These are phyloP conservation scores for Podospora tetraspora DNA, from an alignment of 495 filamentous ascomycete genomes.

Conservation along the genomic window DNA sequence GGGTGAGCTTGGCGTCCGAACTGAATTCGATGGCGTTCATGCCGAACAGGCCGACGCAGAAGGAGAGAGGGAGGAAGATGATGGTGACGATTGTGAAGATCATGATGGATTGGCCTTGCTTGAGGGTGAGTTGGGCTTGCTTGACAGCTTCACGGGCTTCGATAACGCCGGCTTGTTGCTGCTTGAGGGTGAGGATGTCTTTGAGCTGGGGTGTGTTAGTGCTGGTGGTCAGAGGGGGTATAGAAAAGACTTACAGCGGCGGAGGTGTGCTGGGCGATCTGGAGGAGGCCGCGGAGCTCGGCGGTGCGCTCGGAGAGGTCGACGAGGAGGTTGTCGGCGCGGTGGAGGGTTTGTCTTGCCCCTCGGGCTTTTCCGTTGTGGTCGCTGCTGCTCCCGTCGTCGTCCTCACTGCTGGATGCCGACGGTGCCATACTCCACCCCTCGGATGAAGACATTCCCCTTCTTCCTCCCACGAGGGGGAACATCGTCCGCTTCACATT, in stretches of 20 bases:
- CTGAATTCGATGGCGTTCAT: conserved; percentile 35
- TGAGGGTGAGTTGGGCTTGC: conserved; percentile 54
- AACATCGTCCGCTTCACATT: conserved; percentile 38
- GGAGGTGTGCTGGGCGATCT: conserved; percentile 25
- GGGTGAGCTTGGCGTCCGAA: conserved; percentile 14
- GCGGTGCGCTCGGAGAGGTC: conserved; percentile 20
- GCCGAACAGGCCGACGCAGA: conserved; percentile 35
- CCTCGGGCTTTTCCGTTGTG: conserved; percentile 4
- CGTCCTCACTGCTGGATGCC: too few species aligned
- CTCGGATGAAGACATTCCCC: too few species aligned
- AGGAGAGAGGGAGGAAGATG: conserved; percentile 43
- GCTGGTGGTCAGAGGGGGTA: neutral
- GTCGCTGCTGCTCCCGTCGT: neutral
- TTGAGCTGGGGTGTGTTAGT: conserved; percentile 24
- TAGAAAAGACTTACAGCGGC: conserved; percentile 8
- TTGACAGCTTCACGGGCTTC: conserved; percentile 53
- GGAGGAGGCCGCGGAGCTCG: conserved; percentile 22
- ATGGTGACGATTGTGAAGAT: conserved; percentile 62
- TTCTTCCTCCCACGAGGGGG: conserved; percentile 1
- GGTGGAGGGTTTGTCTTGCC: conserved; percentile 17
- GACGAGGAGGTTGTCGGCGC: conserved; percentile 20
- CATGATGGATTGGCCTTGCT: conserved; percentile 57
- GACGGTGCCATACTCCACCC: too few species aligned
- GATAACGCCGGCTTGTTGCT: conserved; percentile 58
- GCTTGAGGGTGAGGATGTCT: conserved; percentile 55